These are phyloP conservation scores for Telfairia occidentalis DNA, from an alignment of 331 rosid genomes.

Conservation along the genomic window DNA sequence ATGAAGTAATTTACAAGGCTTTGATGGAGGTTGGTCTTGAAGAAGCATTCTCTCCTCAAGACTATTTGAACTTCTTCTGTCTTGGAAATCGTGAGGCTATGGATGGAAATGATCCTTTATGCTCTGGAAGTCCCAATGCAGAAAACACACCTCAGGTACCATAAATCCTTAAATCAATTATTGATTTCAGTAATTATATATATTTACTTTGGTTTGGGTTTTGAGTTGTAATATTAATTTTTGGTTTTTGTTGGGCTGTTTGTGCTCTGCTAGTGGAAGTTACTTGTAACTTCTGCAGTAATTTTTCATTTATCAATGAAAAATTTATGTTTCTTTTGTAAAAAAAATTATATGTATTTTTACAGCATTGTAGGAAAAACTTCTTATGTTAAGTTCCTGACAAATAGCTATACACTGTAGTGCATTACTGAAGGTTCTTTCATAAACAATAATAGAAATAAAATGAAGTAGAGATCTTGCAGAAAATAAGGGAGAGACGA, in stretches of 20 bases:
- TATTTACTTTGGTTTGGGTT: not conserved
- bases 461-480: not conserved
- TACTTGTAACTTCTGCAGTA: not conserved
- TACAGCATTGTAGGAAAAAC: not conserved
- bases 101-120: conserved; percentile 29
- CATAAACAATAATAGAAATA: not conserved
- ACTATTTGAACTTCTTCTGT: conserved; percentile 90
- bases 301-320: not conserved
- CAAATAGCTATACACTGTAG: not conserved
- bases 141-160: conserved; percentile 76
- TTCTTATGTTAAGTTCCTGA: not conserved
- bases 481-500: not conserved
- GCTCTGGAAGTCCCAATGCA: conserved; percentile 43
- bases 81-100: conserved; percentile 83
- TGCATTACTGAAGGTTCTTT: not conserved
- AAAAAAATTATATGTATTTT: not conserved
- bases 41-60: conserved; percentile 65
- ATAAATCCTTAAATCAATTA: conserved; percentile 5
- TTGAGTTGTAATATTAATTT: not conserved
- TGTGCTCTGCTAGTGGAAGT: not conserved
- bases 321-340: not conserved
- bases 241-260: not conserved
- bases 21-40: conserved; percentile 85
- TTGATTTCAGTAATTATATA: not conserved
- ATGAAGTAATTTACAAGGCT: conserved; percentile 80